Percentiles rank a stretch among this genome's conserved stretches.
Evolutionary conservation across 2,329 filamentous ascomycete genomes (phyloP).

Genomic region (Penicillium sp.): DNA sequence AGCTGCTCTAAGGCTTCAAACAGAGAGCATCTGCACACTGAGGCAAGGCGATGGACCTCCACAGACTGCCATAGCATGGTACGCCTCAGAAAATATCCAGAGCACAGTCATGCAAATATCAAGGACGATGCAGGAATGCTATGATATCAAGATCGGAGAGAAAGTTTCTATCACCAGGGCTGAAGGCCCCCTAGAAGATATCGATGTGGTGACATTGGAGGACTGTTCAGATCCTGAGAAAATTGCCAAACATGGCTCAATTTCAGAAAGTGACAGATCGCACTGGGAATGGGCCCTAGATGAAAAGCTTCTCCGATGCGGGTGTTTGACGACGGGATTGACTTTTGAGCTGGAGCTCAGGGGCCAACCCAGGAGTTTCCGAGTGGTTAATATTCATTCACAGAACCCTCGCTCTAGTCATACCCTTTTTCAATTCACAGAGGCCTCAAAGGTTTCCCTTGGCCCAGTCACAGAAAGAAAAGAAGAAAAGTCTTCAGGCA

Average conservation of each 20-base stretch:
- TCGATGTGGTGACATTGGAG: constrained; percentile 59
- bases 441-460: constrained; percentile 35
- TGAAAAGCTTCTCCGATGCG: constrained; percentile 54
- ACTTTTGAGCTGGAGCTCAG: constrained; percentile 63
- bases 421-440: constrained; percentile 40
- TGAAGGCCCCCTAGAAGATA: constrained; percentile 53
- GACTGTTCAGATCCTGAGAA: constrained; percentile 54
- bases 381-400: constrained; percentile 57
- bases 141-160: constrained; percentile 71
- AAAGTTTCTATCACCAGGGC: constrained; percentile 62
- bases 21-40: constrained; percentile 58
- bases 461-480: constrained; percentile 25
- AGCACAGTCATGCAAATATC: constrained; percentile 71
- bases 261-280: constrained; percentile 38
- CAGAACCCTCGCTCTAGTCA: constrained; percentile 39
- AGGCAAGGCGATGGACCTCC: constrained; percentile 38
- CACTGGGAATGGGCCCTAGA: constrained; percentile 53
- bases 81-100: constrained; percentile 61
- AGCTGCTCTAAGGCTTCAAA: constrained; percentile 53
- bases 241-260: constrained; percentile 35
- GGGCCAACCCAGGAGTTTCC: constrained; percentile 62
- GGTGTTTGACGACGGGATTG: constrained; percentile 69
- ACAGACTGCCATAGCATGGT: constrained; percentile 65
- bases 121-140: constrained; percentile 69
- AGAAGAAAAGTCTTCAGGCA: constrained; percentile 12